Evolutionary conservation across 768 basidiomycete species (phyloP).

Genomic region (Leucosporidium scottii): DNA sequence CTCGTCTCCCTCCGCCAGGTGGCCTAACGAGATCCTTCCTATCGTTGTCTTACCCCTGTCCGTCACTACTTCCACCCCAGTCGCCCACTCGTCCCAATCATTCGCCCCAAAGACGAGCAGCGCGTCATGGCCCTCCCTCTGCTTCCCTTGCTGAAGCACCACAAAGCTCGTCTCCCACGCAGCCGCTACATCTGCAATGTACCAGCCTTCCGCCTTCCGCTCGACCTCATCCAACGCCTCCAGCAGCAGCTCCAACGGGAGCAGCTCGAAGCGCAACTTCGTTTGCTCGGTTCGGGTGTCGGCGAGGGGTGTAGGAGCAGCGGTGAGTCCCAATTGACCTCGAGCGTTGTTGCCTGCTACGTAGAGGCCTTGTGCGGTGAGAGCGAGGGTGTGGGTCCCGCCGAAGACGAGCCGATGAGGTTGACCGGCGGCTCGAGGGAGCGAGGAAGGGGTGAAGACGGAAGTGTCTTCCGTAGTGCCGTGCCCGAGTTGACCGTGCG

Average conservation of each 20-base stretch:
- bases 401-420: slow-evolving; percentile 59
- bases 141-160: slow-evolving; percentile 54
- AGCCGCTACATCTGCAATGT: slow-evolving; percentile 53
- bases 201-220: slow-evolving; percentile 38
- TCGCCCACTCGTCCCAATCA: slow-evolving; percentile 75
- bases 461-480: slow-evolving; percentile 13
- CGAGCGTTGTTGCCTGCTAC: slow-evolving; percentile 63
- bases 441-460: slow-evolving; percentile 9
- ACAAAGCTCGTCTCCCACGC: slow-evolving; percentile 82
- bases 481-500: slow-evolving; percentile 32
- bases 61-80: slow-evolving; percentile 41
- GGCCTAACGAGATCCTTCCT: not conserved
- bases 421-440: not conserved
- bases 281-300: not conserved
- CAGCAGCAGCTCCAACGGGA: slow-evolving; percentile 43
- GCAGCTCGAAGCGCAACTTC: not conserved
- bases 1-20: slow-evolving; percentile 14
- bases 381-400: slow-evolving; percentile 69
- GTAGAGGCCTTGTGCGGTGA: slow-evolving; percentile 55
- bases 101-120: slow-evolving; percentile 74
- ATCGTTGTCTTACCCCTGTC: too few species aligned
- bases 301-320: not conserved
- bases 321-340: slow-evolving; percentile 60
- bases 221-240: slow-evolving; percentile 37
- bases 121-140: slow-evolving; percentile 31